phyloP scores from a whole-genome alignment of 78 protist genomes.

The Bigelowiella natans region DNA sequence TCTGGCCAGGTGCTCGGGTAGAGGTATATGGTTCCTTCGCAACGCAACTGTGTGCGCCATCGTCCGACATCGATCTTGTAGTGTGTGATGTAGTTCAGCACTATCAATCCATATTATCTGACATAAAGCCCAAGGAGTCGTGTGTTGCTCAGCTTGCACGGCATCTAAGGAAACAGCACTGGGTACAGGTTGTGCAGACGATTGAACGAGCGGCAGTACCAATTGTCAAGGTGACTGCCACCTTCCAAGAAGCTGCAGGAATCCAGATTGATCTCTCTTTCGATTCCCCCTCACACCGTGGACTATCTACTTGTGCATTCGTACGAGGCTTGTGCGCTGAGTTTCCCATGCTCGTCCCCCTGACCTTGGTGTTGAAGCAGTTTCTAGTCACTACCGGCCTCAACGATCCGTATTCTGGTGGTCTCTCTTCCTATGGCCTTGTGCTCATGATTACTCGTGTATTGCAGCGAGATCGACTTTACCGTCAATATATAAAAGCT shows the following conservation, averaged over 20 bases:
- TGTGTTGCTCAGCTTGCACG: background rate
- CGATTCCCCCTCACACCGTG: background rate
- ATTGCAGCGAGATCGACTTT: background rate
- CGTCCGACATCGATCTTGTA: background rate
- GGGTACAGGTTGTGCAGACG: background rate
- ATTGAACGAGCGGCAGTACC: background rate
- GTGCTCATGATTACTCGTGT: background rate
- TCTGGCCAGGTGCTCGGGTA: background rate
- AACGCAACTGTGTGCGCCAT: background rate
- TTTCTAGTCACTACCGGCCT: background rate
- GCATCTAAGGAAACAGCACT: background rate
- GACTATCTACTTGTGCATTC: background rate
- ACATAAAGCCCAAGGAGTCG: background rate
- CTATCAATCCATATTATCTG: background rate
- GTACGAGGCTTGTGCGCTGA: constrained; percentile 1
- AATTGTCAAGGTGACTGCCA: background rate
- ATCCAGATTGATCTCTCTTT: background rate
- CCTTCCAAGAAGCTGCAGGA: background rate
- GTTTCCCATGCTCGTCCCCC: background rate
- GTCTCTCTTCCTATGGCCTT: background rate
- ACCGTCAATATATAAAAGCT: too few species aligned
- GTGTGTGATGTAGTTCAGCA: background rate
- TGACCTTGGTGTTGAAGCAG: constrained; percentile 2
- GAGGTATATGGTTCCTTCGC: constrained; percentile 6
- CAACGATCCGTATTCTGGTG: background rate